Conservation (phyloP, 352 stramenopile genomes). For the Pythium sp. region DNA sequence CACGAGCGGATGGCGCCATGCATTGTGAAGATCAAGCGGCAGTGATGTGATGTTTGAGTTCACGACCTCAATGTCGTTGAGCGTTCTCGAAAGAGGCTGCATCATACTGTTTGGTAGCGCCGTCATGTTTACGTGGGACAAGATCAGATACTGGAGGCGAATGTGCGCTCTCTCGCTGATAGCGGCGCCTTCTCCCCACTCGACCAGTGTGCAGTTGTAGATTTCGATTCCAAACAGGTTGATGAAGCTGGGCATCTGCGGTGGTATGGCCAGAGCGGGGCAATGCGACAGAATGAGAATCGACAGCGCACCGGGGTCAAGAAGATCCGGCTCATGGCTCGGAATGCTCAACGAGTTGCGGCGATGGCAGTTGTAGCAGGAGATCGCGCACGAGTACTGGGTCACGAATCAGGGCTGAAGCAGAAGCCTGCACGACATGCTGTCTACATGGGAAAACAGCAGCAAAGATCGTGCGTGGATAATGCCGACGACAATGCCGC, state of each 20-base stretch:
- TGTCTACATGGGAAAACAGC: neutral
- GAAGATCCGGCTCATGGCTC: neutral
- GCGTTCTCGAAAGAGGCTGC: neutral
- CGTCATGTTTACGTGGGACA: neutral
- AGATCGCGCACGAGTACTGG: neutral
- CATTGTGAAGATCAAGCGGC: neutral
- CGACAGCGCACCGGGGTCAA: neutral
- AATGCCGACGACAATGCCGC: neutral
- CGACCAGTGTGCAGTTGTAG: neutral
- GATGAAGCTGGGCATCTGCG: neutral
- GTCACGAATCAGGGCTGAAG: neutral
- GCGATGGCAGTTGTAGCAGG: neutral
- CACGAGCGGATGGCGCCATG: neutral
- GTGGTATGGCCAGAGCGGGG: neutral
- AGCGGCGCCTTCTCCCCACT: neutral
- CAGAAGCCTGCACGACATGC: neutral
- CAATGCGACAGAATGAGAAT: neutral
- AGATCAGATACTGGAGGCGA: neutral
- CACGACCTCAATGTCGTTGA: neutral
- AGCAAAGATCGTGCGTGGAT: neutral
- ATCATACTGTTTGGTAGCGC: neutral
- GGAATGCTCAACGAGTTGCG: neutral
- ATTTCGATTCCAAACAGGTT: neutral
- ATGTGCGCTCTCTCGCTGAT: neutral
- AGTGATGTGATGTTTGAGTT: neutral